Evolutionary conservation across 2,329 filamentous ascomycete species (phyloP).

Genomic region (Cladobotryum mycophilum): DNA sequence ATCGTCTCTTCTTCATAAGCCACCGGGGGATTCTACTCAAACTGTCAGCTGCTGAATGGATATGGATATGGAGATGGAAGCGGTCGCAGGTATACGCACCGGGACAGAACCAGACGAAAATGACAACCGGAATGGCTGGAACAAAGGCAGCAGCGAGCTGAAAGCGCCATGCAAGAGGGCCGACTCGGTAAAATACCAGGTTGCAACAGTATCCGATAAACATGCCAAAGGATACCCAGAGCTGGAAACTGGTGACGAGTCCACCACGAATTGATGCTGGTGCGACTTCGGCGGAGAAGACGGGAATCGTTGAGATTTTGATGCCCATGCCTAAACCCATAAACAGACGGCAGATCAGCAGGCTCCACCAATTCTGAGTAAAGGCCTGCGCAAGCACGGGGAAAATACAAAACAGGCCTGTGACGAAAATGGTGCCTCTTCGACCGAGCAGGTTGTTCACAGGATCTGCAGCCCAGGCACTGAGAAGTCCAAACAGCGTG

Average conservation of each 20-base stretch:
- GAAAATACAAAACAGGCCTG: conserved; percentile 49
- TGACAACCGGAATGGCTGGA: conserved; percentile 53
- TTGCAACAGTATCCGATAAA: conserved; percentile 62
- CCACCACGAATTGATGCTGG: conserved; percentile 44
- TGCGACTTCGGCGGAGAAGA: conserved; percentile 46
- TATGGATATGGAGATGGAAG: conserved; percentile 15
- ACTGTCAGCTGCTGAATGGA: background rate
- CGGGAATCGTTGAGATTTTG: conserved; percentile 39
- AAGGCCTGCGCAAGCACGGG: conserved; percentile 48
- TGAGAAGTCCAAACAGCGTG: conserved; percentile 17
- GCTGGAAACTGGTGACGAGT: conserved; percentile 45
- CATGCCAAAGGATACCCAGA: conserved; percentile 48
- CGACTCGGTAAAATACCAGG: conserved; percentile 52
- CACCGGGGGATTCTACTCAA: conserved; percentile 50
- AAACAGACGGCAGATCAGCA: conserved; percentile 34
- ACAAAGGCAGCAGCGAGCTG: conserved; percentile 58
- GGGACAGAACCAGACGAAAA: conserved; percentile 53
- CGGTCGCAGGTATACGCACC: conserved; percentile 27
- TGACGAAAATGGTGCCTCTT: conserved; percentile 42
- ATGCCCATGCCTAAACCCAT: conserved; percentile 57
- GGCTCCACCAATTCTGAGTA: conserved; percentile 44
- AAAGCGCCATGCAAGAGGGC: conserved; percentile 53
- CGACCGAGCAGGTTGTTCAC: conserved; percentile 30
- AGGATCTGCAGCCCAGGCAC: conserved; percentile 26
- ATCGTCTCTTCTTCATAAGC: conserved; percentile 55